phyloP scores from a whole-genome alignment of 1,284 basidiomycete genomes.

The Ustilago loliicola region DNA sequence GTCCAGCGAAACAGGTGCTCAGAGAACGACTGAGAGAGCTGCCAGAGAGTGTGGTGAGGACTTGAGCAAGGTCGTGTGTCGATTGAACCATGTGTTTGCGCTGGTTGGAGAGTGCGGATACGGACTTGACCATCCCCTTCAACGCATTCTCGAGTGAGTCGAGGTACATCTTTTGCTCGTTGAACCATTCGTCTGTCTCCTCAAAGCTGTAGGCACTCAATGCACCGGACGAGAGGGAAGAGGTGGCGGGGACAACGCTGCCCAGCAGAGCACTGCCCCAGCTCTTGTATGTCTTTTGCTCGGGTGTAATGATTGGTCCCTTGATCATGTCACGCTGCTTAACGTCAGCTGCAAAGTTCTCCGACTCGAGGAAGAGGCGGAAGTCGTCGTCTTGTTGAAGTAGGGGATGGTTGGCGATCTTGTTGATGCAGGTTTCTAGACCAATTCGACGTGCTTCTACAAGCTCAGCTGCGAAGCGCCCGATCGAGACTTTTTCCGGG shows the following conservation, averaged over 20 bases:
- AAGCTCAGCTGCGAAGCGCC: constrained; percentile 71
- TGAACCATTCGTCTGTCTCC: constrained; percentile 98
- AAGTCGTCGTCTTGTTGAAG: constrained; percentile 72
- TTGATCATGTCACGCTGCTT: constrained; percentile 77
- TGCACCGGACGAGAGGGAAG: constrained; percentile 45
- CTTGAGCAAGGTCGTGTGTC: constrained; percentile 64
- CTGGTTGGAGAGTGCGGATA: constrained; percentile 84
- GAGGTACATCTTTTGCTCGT: constrained; percentile 85
- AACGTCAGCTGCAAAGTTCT: constrained; percentile 71
- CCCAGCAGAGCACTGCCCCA: constrained; percentile 46
- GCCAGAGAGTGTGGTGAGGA: constrained; percentile 67
- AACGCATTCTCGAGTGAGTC: constrained; percentile 91
- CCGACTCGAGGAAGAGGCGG: constrained; percentile 71
- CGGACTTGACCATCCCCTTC: constrained; percentile 84
- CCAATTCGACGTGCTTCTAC: constrained; percentile 71
- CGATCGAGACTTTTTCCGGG: constrained; percentile 91
- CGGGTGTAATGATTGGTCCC: constrained; percentile 66
- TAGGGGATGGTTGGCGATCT: constrained; percentile 71
- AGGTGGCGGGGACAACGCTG: constrained; percentile 52
- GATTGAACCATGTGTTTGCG: constrained; percentile 74
- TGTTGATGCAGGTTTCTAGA: constrained; percentile 71
- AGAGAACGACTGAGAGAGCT: constrained; percentile 69
- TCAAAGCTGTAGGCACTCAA: constrained; percentile 81
- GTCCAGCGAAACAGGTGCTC: constrained; percentile 69
- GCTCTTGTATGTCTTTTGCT: constrained; percentile 66